phyloP scores from a whole-genome alignment of 768 basidiomycete genomes.

The Lactifluus pinguis region DNA sequence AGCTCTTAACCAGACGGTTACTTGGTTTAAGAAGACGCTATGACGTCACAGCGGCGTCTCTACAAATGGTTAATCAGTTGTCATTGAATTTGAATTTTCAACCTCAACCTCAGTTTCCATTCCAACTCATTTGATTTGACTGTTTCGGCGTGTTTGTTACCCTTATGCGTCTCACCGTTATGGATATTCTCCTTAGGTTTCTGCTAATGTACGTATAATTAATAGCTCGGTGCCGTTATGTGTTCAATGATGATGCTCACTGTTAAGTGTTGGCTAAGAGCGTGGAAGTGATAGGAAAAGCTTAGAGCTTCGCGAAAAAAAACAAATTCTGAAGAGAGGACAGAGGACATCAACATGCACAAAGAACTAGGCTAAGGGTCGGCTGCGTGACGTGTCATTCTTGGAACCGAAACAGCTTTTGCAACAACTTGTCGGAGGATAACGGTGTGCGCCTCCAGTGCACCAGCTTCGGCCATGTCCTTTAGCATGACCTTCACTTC shows the following conservation, averaged over 20 bases:
- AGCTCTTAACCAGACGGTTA: constrained; percentile 32
- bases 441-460: neutral
- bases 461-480: neutral
- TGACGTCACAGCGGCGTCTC: neutral
- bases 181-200: too few relatives aligned
- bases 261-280: too few relatives aligned
- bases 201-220: too few relatives aligned
- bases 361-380: neutral
- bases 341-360: neutral
- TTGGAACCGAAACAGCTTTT: neutral
- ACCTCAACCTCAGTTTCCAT: neutral
- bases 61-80: neutral
- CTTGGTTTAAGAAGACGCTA: constrained; percentile 37
- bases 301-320: neutral
- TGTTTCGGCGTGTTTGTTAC: neutral
- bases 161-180: neutral
- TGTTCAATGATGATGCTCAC: too few relatives aligned
- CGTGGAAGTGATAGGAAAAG: neutral
- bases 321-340: neutral
- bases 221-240: too few relatives aligned
- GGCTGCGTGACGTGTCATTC: neutral
- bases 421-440: neutral
- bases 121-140: neutral
- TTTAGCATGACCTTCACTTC: neutral
- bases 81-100: too few relatives aligned